A percentile compares a stretch with the other conserved stretches of the same genome.
Evolutionary conservation across 78 protist genomes (phyloP).

Genomic region (Fonticula alba): DNA sequence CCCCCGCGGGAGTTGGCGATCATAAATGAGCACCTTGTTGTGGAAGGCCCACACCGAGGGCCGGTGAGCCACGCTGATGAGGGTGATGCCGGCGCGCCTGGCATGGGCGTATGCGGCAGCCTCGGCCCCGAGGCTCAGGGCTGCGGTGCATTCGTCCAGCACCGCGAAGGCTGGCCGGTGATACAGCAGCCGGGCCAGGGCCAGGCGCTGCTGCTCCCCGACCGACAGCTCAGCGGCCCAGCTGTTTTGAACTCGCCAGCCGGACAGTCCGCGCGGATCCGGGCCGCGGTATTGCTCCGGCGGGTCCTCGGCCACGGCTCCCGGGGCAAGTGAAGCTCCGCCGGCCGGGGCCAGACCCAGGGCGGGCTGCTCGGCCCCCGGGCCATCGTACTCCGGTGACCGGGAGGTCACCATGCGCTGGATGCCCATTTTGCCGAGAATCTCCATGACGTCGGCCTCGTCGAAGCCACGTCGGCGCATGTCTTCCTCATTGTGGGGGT

Average conservation of each 20-base stretch:
- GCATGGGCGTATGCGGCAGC: not conserved
- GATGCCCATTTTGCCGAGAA: not conserved
- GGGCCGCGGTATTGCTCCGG: not conserved
- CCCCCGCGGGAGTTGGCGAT: no score
- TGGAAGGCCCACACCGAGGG: not conserved
- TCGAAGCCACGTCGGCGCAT: not conserved
- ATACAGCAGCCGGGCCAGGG: slow-evolving; percentile 28
- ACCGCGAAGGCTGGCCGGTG: slow-evolving; percentile 29
- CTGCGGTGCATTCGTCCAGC: slow-evolving; percentile 19
- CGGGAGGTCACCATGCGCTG: not conserved
- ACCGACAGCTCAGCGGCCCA: not conserved
- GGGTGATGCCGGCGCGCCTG: slow-evolving; percentile 5
- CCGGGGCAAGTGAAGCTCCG: not conserved
- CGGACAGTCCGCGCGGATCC: not conserved
- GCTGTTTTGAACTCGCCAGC: not conserved
- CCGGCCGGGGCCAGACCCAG: not conserved
- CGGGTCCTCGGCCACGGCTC: not conserved
- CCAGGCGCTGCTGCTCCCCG: slow-evolving; percentile 23
- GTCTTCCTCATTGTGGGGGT: not conserved
- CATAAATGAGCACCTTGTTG: no score
- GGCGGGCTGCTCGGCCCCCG: not conserved
- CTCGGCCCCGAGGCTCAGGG: slow-evolving; percentile 9
- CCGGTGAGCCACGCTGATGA: slow-evolving; percentile 23
- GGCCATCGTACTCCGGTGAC: not conserved
- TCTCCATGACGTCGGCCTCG: not conserved